Evolutionary conservation across 352 stramenopile species (phyloP).

Genomic region (Phytopythium ostracodes): DNA sequence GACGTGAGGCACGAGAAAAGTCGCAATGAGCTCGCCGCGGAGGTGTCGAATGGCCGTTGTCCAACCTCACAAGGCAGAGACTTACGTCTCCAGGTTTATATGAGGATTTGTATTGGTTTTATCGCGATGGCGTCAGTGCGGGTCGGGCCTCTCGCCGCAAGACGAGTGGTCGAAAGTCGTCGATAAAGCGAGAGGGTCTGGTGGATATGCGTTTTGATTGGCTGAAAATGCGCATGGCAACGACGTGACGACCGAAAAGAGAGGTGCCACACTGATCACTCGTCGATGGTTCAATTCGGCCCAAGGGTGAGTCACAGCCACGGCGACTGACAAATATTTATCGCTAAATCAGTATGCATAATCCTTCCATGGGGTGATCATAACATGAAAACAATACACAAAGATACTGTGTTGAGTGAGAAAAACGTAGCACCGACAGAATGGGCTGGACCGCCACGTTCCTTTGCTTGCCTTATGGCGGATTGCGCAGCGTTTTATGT

Average conservation of each 20-base stretch:
- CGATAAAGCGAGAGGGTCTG: not conserved
- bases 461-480: not conserved
- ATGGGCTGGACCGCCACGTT: not conserved
- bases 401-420: not conserved
- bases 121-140: not conserved
- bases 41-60: constrained; percentile 1
- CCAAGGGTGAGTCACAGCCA: not conserved
- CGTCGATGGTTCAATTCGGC: not conserved
- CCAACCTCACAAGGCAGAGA: not conserved
- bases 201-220: not conserved
- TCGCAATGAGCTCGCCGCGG: not conserved
- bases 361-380: not conserved
- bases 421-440: not conserved
- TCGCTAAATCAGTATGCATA: not conserved
- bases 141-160: no score
- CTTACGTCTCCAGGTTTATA: not conserved
- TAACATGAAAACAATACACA: no score
- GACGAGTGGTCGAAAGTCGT: not conserved
- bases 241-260: constrained; percentile 4
- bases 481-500: not conserved
- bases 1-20: not conserved
- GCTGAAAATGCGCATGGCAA: not conserved
- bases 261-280: not conserved
- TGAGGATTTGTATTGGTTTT: not conserved
- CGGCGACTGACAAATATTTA: not conserved